Base-by-base conservation (phyloP, 345 rosid species). In the Salix brachista region DNA sequence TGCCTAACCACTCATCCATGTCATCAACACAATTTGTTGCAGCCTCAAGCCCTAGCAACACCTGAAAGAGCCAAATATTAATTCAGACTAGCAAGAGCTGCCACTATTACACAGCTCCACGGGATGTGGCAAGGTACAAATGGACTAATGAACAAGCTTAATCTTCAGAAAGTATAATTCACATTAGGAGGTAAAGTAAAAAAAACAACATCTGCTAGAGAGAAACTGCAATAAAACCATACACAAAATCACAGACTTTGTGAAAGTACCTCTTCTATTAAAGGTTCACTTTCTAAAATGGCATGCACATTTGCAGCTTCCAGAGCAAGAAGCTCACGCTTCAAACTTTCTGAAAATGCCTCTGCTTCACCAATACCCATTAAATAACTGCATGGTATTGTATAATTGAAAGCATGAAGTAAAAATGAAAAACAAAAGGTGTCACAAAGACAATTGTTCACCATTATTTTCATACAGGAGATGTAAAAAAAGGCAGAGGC, bases 281-380 rank as follows among this genome's bases (percentile, higher is more conserved):
- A 75, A 32, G 98, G 98, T 87, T 91, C 97, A 84, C 90, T 96
- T 88, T 96, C 99, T 89, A 96, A 83, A 82, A 92, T 92, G 81
- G 98, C 99, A 88, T 96, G 99, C 79, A 96, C 98, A 75, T 96
- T 96, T 77, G 99, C 99, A 19, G 99, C 99, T 89, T 96, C 99
- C 76, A 96, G 86, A 32, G 99, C 99, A 76, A 85, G 98, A 86
- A 95, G 96, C 86, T 96, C 98, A 74, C 99, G 88, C 90, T 90
- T 96, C 84, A 96, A 85, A 83, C 98, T 90, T 86, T 96, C 99
- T 76, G 99, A 96, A 85, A 93, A 96, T 70, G 94, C 99, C 87
- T 92, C 98, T 69, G 98, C 99, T 86, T 96, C 99, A 75, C 97
- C 94, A 81, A 93, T 90, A 61, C 98, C 98, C 97, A 96, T 93